A percentile compares a stretch with the other conserved stretches of the same genome.
Evolutionary conservation across 2,329 filamentous ascomycete species (phyloP).

Genomic region (Zymoseptoria crescenta): DNA sequence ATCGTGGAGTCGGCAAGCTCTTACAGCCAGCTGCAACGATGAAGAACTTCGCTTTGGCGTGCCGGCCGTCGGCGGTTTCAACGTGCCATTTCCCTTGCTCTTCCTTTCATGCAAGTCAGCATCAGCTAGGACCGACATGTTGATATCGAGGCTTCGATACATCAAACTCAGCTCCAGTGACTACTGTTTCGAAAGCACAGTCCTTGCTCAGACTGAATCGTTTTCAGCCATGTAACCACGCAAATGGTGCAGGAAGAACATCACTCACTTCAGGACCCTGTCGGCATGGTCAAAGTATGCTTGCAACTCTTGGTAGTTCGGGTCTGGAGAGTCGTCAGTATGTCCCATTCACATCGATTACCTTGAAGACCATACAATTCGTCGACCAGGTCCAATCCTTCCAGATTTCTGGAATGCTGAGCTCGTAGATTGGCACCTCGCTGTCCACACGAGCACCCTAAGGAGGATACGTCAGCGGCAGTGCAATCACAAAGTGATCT

Average conservation of each 20-base stretch:
- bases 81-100: conserved; percentile 43
- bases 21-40: conserved; percentile 44
- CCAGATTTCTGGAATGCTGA: conserved; percentile 38
- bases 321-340: conserved; percentile 9
- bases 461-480: conserved; percentile 22
- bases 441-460: conserved; percentile 40
- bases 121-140: conserved; percentile 44
- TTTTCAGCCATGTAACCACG: conserved; percentile 18
- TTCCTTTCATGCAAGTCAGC: conserved; percentile 35
- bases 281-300: conserved; percentile 55
- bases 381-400: conserved; percentile 48
- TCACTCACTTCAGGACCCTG: conserved; percentile 37
- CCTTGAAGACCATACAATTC: conserved; percentile 12
- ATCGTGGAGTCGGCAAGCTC: conserved; percentile 31
- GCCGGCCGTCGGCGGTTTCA: conserved; percentile 46
- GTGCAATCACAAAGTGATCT: background rate
- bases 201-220: conserved; percentile 40
- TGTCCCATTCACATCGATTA: background rate
- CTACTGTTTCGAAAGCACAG: conserved; percentile 43
- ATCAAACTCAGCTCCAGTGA: conserved; percentile 48
- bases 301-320: conserved; percentile 38
- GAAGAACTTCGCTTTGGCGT: conserved; percentile 45
- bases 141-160: conserved; percentile 42
- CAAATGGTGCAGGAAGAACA: background rate
- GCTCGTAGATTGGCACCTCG: conserved; percentile 41